Conservation (phyloP, 495 filamentous ascomycete genomes). For the Xanthoparmelia taractica region DNA sequence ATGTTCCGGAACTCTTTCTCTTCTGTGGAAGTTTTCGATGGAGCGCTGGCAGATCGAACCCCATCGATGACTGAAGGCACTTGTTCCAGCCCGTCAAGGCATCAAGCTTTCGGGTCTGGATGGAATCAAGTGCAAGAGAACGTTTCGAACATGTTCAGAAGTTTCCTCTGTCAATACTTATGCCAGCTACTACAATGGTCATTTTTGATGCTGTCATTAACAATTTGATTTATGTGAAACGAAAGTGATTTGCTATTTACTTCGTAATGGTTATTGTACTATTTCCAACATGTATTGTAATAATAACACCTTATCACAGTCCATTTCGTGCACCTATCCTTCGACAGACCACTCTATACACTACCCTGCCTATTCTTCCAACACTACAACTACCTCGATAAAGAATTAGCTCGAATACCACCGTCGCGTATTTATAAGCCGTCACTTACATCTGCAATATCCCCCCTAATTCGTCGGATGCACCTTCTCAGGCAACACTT, state of each 20-base stretch:
- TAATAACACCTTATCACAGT: too few species aligned
- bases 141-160: slow-evolving; percentile 48
- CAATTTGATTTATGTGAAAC: too few species aligned
- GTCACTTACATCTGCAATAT: not conserved
- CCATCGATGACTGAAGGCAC: slow-evolving; percentile 59
- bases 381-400: not conserved
- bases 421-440: not conserved
- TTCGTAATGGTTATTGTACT: too few species aligned
- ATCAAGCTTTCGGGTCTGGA: slow-evolving; percentile 38
- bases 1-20: slow-evolving; percentile 51
- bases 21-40: slow-evolving; percentile 52
- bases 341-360: not conserved
- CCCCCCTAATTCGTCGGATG: slow-evolving; percentile 17
- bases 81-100: slow-evolving; percentile 41
- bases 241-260: too few species aligned
- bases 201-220: too few species aligned
- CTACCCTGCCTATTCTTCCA: not conserved
- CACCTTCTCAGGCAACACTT: slow-evolving; percentile 22
- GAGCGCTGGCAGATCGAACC: slow-evolving; percentile 66
- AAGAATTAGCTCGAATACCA: not conserved
- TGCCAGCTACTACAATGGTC: too few species aligned
- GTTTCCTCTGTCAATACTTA: not conserved
- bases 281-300: too few species aligned
- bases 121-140: slow-evolving; percentile 68
- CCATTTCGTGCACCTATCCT: not conserved